Conservation (phyloP, 106 monocot genomes). For the Dioscorea dumetorum region DNA sequence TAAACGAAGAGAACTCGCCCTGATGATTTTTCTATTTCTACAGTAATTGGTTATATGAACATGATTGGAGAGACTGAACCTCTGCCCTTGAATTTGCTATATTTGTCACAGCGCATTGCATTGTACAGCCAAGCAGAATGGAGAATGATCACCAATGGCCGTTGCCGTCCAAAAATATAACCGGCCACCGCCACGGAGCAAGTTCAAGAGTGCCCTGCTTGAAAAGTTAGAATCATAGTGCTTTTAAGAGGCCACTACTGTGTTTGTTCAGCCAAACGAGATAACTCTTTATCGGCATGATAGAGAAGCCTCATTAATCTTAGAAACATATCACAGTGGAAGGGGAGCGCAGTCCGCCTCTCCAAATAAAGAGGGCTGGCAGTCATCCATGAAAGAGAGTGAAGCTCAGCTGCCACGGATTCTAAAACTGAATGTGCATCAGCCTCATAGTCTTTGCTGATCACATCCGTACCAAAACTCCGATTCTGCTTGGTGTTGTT, state of each 20-base stretch:
- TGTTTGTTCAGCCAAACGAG: not conserved
- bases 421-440: slow-evolving; percentile 63
- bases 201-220: too few relatives aligned
- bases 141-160: too few relatives aligned
- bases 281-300: slow-evolving; percentile 71
- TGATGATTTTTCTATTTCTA: too few relatives aligned
- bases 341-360: slow-evolving; percentile 69
- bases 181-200: too few relatives aligned
- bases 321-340: slow-evolving; percentile 79
- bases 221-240: too few relatives aligned
- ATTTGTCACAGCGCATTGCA: too few relatives aligned
- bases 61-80: too few relatives aligned
- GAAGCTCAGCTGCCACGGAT: slow-evolving; percentile 73
- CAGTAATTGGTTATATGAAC: too few relatives aligned
- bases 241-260: not conserved
- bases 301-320: slow-evolving; percentile 68
- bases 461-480: slow-evolving; percentile 30
- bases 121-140: too few relatives aligned
- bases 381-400: slow-evolving; percentile 86
- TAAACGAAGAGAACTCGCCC: too few relatives aligned
- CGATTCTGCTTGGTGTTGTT: slow-evolving; percentile 33
- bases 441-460: slow-evolving; percentile 36
- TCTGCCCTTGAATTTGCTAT: too few relatives aligned
- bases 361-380: slow-evolving; percentile 66
- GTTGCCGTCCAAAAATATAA: too few relatives aligned